Evolutionary conservation across 1,284 basidiomycete species (phyloP).

Genomic region (Irpex rosettiformis): DNA sequence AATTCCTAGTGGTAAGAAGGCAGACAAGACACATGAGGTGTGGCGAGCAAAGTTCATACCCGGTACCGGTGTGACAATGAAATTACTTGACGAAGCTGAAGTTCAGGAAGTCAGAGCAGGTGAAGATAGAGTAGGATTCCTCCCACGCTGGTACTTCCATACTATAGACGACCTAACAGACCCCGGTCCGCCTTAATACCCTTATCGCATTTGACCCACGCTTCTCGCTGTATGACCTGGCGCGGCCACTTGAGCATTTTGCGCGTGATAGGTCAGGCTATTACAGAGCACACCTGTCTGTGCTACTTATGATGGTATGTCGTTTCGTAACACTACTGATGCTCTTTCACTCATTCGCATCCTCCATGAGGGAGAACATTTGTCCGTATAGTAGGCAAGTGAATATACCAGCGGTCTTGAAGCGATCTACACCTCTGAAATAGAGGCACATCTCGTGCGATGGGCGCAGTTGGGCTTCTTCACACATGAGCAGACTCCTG

Average conservation of each 20-base stretch:
- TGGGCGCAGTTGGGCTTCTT: no score
- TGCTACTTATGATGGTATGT: background rate
- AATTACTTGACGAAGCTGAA: slow-evolving; percentile 41
- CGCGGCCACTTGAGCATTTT: background rate
- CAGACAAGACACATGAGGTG: slow-evolving; percentile 31
- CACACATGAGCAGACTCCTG: no score
- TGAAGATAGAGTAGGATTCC: slow-evolving; percentile 71
- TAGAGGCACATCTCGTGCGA: no score
- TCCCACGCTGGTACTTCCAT: slow-evolving; percentile 72
- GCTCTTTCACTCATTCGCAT: background rate
- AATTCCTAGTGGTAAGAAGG: slow-evolving; percentile 1
- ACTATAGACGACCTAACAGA: slow-evolving; percentile 6
- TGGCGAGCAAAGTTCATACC: slow-evolving; percentile 71
- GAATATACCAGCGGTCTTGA: no score
- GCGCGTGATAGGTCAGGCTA: background rate
- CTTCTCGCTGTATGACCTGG: background rate
- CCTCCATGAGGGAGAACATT: background rate
- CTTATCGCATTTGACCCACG: background rate
- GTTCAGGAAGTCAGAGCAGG: slow-evolving; percentile 56
- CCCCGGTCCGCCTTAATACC: background rate
- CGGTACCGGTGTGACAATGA: slow-evolving; percentile 44
- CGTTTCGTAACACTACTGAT: background rate
- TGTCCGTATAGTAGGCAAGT: no score
- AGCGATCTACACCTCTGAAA: no score
- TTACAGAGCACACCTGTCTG: background rate